phyloP scores from a whole-genome alignment of 768 basidiomycete species.

The Trametes meyenii region DNA sequence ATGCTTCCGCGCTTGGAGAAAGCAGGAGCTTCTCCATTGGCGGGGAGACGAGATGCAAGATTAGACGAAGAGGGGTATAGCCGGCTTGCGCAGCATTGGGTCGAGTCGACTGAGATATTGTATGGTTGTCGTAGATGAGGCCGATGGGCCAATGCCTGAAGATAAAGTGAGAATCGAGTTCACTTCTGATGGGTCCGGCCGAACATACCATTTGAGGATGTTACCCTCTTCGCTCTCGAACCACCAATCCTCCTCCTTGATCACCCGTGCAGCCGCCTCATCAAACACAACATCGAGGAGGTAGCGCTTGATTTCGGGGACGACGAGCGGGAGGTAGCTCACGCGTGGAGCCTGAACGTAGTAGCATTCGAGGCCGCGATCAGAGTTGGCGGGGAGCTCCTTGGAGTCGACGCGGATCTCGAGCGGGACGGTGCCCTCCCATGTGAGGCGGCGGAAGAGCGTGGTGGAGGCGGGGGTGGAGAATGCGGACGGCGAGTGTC shows the following conservation, averaged over 20 bases:
- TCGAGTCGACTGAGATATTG: conserved; percentile 62
- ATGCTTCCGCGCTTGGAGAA: conserved; percentile 78
- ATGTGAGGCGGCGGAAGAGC: conserved; percentile 84
- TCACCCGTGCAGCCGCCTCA: conserved; percentile 69
- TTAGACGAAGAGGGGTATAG: conserved; percentile 69
- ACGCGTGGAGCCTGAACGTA: conserved; percentile 90
- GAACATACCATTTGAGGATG: conserved; percentile 81
- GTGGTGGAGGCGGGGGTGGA: conserved; percentile 66
- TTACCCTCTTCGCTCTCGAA: conserved; percentile 88
- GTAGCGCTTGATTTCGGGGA: conserved; percentile 87
- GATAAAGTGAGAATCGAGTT: background rate
- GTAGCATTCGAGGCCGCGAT: conserved; percentile 88
- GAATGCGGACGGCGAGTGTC: conserved; percentile 47
- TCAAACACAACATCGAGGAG: conserved; percentile 93
- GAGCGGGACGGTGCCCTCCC: conserved; percentile 90
- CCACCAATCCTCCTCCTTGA: conserved; percentile 96
- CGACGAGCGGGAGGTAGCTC: conserved; percentile 88
- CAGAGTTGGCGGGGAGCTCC: conserved; percentile 87
- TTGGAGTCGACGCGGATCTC: conserved; percentile 88
- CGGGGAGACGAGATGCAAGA: conserved; percentile 85
- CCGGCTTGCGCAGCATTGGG: conserved; percentile 40
- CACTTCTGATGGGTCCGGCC: background rate
- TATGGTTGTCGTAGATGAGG: conserved; percentile 86
- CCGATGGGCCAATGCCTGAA: conserved; percentile 98
- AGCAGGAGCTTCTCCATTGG: conserved; percentile 85